phyloP scores from a whole-genome alignment of 192 early-diverging fungal species.

The Cladochytrium replicatum region DNA sequence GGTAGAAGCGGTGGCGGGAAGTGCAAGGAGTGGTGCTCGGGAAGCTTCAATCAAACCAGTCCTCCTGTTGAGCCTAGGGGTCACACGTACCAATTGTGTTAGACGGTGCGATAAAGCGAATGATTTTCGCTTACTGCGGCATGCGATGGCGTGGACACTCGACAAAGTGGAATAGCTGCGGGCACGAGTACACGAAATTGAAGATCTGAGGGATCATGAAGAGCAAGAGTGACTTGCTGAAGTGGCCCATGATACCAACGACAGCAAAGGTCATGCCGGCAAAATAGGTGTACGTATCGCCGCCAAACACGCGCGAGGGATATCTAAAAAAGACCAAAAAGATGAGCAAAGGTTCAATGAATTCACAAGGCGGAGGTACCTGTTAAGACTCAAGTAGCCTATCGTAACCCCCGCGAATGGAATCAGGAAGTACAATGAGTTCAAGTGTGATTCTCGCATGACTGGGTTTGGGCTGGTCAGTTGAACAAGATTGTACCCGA shows the following conservation, averaged over 20 bases:
- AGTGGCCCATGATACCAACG: slow-evolving; percentile 86
- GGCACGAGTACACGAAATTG: slow-evolving; percentile 92
- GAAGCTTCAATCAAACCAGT: slow-evolving; percentile 33
- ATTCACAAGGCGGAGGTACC: slow-evolving; percentile 34
- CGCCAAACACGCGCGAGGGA: slow-evolving; percentile 86
- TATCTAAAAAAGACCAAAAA: slow-evolving; percentile 39
- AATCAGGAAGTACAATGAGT: slow-evolving; percentile 81
- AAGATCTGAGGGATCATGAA: slow-evolving; percentile 96
- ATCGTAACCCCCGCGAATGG: slow-evolving; percentile 83
- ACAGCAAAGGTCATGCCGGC: slow-evolving; percentile 99
- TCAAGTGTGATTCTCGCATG: slow-evolving; percentile 66
- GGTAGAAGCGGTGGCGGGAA: neutral
- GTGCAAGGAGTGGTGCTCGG: slow-evolving; percentile 2
- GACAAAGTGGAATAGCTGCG: slow-evolving; percentile 89
- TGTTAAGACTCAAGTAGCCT: slow-evolving; percentile 80
- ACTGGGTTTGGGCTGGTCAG: slow-evolving; percentile 47
- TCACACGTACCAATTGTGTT: neutral
- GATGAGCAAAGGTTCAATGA: neutral
- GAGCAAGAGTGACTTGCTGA: slow-evolving; percentile 84
- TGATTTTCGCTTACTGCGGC: slow-evolving; percentile 58
- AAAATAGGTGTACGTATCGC: slow-evolving; percentile 96
- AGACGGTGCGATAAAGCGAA: slow-evolving; percentile 10
- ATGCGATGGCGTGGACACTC: slow-evolving; percentile 93
- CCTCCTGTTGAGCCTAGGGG: slow-evolving; percentile 24
- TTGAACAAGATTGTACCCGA: slow-evolving; percentile 54